Base-by-base conservation (phyloP, 2,329 filamentous ascomycete species). In the Neonectria faginata region DNA sequence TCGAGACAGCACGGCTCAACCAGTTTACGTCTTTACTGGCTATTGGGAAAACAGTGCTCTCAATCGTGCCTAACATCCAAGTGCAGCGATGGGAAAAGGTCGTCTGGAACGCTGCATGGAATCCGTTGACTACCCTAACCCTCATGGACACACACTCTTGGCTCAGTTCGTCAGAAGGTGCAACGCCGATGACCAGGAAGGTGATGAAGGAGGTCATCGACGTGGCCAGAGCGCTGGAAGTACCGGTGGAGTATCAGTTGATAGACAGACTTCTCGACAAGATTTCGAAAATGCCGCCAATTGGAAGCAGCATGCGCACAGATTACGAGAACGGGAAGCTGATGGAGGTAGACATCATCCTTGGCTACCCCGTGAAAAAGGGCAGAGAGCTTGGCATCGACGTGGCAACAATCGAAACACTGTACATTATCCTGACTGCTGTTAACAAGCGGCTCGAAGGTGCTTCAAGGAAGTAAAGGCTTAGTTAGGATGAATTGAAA, bases 261-360 rank as follows among this genome's bases (percentile, higher is more conserved):
- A 53, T 86, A 20, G 80, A 83, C 62, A 81, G 82, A 31, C 75
- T 88, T 14, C 75, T 83, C 10, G 83, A 79, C 70, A 79, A 82
- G 77, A 78, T 86, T 79, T 66, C 84, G 67, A 53, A 79, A 45
- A 74, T 86, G 72, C 81, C 80, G 51, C 76, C 81, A 0, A 79
- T 81, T 31, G 73, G 77, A 14, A 82, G 80, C 54, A 85, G 83
- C 65, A 90, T 90, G 88, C 81, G 85, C 48, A 77, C 83, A 16
- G 88, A 90, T 73, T 88, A 83, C 75, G 83, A 86, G 68, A 79
- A 81, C 18, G 85, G 85, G 0, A 83, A 83, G 67, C 81, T 80
- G 9, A 86, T 90, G 86, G 88, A 91, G 72, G 77, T 90, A 57
- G 88, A 90, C 56, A 85, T 88, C 5, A 89, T 90, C 56, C 72